A percentile compares a stretch with the other conserved stretches of the same genome.
Conservation (phyloP, 129 eudicot genomes). For the Ambrosia trifida region DNA sequence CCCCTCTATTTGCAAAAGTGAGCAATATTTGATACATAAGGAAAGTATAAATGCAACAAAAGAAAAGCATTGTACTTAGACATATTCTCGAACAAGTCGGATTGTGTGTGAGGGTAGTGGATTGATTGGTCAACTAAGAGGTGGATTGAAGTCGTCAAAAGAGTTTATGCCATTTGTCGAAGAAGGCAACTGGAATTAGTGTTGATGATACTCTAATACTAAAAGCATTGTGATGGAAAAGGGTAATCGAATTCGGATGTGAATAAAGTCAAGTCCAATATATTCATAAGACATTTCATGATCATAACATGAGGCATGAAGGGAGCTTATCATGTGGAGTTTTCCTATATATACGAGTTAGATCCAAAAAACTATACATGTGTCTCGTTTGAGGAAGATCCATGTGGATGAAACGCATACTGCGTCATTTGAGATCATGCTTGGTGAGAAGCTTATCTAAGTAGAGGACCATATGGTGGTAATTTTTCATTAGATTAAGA, state of each 20-base stretch:
- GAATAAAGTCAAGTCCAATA: too few species aligned
- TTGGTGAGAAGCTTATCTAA: neutral
- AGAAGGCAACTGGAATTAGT: too few species aligned
- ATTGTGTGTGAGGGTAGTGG: too few species aligned
- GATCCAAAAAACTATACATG: neutral
- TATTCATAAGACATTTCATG: neutral
- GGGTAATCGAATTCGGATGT: too few species aligned
- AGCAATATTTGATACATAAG: neutral
- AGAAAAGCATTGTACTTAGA: neutral
- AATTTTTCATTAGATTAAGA: neutral
- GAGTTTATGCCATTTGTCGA: too few species aligned
- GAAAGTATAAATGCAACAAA: conserved; percentile 9
- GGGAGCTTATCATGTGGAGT: neutral
- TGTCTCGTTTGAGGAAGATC: neutral
- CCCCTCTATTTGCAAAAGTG: conserved; percentile 6
- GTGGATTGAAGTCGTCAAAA: too few species aligned
- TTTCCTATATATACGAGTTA: neutral
- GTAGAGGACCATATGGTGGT: neutral
- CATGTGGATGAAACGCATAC: neutral
- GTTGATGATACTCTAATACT: too few species aligned
- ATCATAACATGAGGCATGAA: neutral
- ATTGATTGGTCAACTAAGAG: too few species aligned
- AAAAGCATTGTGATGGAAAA: too few species aligned
- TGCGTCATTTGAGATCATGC: neutral
- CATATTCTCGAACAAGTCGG: neutral